These are phyloP conservation scores for Trichosporon inkin DNA, from an alignment of 1,284 basidiomycete genomes.

Conservation along the genomic window DNA sequence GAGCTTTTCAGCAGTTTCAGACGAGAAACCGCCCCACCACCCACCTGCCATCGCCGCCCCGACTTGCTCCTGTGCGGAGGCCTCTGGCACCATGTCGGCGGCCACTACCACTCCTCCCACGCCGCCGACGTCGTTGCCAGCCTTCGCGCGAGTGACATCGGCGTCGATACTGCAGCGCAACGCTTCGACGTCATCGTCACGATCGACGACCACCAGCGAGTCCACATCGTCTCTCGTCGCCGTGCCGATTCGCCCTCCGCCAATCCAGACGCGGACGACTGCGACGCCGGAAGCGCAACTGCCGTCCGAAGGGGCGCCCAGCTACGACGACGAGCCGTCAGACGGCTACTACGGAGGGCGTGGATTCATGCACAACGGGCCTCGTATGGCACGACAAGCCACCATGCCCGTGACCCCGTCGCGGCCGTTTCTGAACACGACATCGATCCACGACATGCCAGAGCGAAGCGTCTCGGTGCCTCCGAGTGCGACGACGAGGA, in stretches of 20 bases:
- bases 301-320: constrained; percentile 10
- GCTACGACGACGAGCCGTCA: constrained; percentile 12
- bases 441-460: background rate
- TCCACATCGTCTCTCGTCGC: constrained; percentile 45
- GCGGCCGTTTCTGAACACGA: background rate
- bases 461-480: constrained; percentile 13
- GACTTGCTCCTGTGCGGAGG: background rate
- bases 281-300: constrained; percentile 37
- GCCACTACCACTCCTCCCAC: constrained; percentile 18
- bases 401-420: constrained; percentile 2
- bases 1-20: too few species aligned
- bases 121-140: constrained; percentile 16
- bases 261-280: constrained; percentile 45
- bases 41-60: background rate
- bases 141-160: constrained; percentile 21
- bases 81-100: background rate
- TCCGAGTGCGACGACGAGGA: constrained; percentile 9
- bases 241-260: constrained; percentile 47
- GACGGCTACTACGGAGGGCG: constrained; percentile 26
- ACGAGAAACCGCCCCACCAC: too few species aligned
- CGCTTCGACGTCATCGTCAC: constrained; percentile 41
- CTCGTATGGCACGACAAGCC: constrained; percentile 22
- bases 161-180: constrained; percentile 33
- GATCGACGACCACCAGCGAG: constrained; percentile 39
- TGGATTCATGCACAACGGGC: constrained; percentile 37